Evolutionary conservation across 73 alveolate species (phyloP), one percentile per base, ranked within the genome.

Genomic region (Paramecium sonneborni): DNA sequence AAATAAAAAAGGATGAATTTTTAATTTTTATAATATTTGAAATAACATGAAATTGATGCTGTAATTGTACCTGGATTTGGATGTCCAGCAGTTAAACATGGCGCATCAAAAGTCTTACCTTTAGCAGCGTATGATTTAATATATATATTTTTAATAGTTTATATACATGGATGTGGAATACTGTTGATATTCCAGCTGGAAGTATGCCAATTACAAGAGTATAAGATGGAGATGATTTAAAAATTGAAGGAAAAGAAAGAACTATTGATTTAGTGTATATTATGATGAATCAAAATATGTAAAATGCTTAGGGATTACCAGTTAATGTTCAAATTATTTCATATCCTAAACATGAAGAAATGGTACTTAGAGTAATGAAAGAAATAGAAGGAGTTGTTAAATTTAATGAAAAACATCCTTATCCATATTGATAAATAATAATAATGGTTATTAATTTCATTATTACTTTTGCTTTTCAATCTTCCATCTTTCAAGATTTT

Each of bases 221-320:
- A 3, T 6, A 57, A 32, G 70, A n/a, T 3, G 93, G 76, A 21
- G 4, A 86, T 2, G 87, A 86, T 86, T 57, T 18, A 30, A 20
- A 32, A 39, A 86, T 58, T 34, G 44, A 39, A 24, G 74, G 86
- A 15, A 56, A 58, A 18, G 46, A 86, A 62, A 41, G 24, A 5
- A 32, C 74, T 35, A 20, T 32, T 28, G 85, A 67, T 86, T 20
- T 58, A 34, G 28, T 56, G 2, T 56, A 58, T 34, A 12, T 39
- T 24, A 20, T 86, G 86, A 76, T 85, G 76, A 70, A 76, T 21
- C 21, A 86, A 9, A 24, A 62, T 37, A 86, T 94, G 93, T 32
- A 87, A 85, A 89, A 87, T n/a, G 87, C 97, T 67, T 23, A 62
- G 12, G 98, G 98, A 70, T 79, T 96, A 85, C 98, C 98, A n/a